Evolutionary conservation across 495 filamentous ascomycete species (phyloP).

Genomic region (Peziza echinospora): DNA sequence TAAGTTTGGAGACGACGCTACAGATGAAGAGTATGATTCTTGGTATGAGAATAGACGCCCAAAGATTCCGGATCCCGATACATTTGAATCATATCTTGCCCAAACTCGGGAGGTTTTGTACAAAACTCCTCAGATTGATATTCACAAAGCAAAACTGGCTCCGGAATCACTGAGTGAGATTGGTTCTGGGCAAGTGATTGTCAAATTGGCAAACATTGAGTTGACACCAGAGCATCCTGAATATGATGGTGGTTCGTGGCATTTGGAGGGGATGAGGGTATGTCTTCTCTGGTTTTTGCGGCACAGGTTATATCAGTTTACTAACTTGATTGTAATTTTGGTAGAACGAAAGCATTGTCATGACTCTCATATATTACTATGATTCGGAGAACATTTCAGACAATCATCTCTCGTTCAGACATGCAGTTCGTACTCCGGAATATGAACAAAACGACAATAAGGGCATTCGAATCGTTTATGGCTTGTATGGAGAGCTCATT

Average conservation of each 20-base stretch:
- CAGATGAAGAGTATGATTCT: too few species aligned
- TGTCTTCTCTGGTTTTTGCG: not conserved
- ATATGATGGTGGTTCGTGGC: slow-evolving; percentile 23
- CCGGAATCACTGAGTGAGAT: not conserved
- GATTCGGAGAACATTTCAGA: slow-evolving; percentile 38
- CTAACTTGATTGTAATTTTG: not conserved
- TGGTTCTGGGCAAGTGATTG: slow-evolving; percentile 33
- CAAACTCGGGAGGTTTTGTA: too few species aligned
- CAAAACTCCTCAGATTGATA: too few species aligned
- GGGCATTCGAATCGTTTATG: not conserved
- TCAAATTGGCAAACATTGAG: slow-evolving; percentile 40
- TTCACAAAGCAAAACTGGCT: too few species aligned
- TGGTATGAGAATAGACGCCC: too few species aligned
- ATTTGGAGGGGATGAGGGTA: slow-evolving; percentile 30
- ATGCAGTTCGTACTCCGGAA: slow-evolving; percentile 10
- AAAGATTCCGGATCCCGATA: too few species aligned
- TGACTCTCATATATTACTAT: slow-evolving; percentile 40
- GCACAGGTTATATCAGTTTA: slow-evolving; percentile 8
- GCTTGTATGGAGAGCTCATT: not conserved
- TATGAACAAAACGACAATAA: not conserved
- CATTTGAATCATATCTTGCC: too few species aligned
- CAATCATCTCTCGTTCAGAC: slow-evolving; percentile 31
- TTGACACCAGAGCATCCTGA: slow-evolving; percentile 34
- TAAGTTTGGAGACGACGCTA: too few species aligned
- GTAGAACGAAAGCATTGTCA: slow-evolving; percentile 35